Percentiles rank a stretch among this genome's conserved stretches.
These are phyloP conservation scores for Poteriospumella lacustris DNA, from an alignment of 108 stramenopile species.

Conservation along the genomic window DNA sequence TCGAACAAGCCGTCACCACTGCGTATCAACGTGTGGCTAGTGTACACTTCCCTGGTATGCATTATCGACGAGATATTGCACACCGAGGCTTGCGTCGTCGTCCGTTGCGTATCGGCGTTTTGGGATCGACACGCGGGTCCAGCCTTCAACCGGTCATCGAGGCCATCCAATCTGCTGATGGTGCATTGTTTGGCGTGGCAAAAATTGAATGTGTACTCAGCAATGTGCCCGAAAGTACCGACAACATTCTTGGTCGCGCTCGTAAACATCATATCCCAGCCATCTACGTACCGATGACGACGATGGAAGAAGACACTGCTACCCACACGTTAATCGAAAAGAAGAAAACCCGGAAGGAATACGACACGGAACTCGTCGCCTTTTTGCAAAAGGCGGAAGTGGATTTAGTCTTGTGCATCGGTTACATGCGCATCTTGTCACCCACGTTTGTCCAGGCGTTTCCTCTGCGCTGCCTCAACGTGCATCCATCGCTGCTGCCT, in stretches of 20 bases:
- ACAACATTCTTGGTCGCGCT: constrained; percentile 84
- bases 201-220: constrained; percentile 83
- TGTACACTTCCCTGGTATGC: constrained; percentile 45
- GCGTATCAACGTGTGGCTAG: constrained; percentile 69
- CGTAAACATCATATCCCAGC: constrained; percentile 73
- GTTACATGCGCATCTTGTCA: constrained; percentile 97
- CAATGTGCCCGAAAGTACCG: constrained; percentile 76
- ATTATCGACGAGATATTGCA: constrained; percentile 56
- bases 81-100: constrained; percentile 33
- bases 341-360: constrained; percentile 73
- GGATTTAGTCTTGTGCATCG: constrained; percentile 87
- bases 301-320: too few relatives aligned
- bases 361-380: constrained; percentile 82
- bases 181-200: constrained; percentile 70
- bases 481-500: constrained; percentile 96
- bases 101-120: constrained; percentile 57
- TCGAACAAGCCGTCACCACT: constrained; percentile 68
- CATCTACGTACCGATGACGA: constrained; percentile 50
- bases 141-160: constrained; percentile 87
- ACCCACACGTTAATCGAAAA: too few relatives aligned
- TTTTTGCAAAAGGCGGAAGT: constrained; percentile 78
- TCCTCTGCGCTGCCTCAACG: constrained; percentile 87
- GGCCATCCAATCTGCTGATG: constrained; percentile 60
- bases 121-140: constrained; percentile 90
- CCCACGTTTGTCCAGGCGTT: constrained; percentile 74